Evolutionary conservation across 2,329 filamentous ascomycete genomes (phyloP).

Genomic region (Simplicillium aogashimaense): DNA sequence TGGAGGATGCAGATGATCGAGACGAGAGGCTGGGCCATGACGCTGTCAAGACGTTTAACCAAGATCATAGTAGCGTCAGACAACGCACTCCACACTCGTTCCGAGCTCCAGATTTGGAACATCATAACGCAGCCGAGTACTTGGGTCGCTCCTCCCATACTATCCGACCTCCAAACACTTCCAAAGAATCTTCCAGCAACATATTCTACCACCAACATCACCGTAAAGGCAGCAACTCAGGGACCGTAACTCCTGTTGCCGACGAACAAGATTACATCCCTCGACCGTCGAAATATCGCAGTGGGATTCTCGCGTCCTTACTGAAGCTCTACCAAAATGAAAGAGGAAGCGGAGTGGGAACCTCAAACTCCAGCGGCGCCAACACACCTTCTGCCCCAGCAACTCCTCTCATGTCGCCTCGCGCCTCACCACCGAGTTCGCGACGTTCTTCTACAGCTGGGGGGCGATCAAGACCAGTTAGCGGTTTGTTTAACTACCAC

Average conservation of each 20-base stretch:
- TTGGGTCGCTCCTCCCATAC: slow-evolving; percentile 22
- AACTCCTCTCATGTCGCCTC: slow-evolving; percentile 30
- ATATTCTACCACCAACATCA: slow-evolving; percentile 17
- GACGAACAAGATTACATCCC: slow-evolving; percentile 51
- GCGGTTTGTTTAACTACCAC: slow-evolving; percentile 29
- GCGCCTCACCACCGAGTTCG: slow-evolving; percentile 28
- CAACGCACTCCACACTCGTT: slow-evolving; percentile 13
- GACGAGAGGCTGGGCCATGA: slow-evolving; percentile 10
- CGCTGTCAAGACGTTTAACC: slow-evolving; percentile 6
- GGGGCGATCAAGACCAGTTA: slow-evolving; percentile 22
- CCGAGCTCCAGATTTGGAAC: slow-evolving; percentile 11
- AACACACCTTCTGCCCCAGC: slow-evolving; percentile 29
- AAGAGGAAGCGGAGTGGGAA: slow-evolving; percentile 16
- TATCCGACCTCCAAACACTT: too few species aligned
- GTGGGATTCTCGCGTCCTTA: slow-evolving; percentile 63
- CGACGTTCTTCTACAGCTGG: slow-evolving; percentile 27
- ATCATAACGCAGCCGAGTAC: slow-evolving; percentile 21
- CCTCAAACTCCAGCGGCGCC: slow-evolving; percentile 22
- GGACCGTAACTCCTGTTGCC: slow-evolving; percentile 24
- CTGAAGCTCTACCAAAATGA: slow-evolving; percentile 58
- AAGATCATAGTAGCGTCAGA: slow-evolving; percentile 7
- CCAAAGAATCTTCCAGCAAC: slow-evolving; percentile 5
- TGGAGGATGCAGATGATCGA: slow-evolving; percentile 19
- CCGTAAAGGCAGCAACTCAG: slow-evolving; percentile 17
- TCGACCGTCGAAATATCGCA: slow-evolving; percentile 57